Base-by-base conservation (phyloP, 2,329 filamentous ascomycete species). In the Cladosporium sphaerospermum region DNA sequence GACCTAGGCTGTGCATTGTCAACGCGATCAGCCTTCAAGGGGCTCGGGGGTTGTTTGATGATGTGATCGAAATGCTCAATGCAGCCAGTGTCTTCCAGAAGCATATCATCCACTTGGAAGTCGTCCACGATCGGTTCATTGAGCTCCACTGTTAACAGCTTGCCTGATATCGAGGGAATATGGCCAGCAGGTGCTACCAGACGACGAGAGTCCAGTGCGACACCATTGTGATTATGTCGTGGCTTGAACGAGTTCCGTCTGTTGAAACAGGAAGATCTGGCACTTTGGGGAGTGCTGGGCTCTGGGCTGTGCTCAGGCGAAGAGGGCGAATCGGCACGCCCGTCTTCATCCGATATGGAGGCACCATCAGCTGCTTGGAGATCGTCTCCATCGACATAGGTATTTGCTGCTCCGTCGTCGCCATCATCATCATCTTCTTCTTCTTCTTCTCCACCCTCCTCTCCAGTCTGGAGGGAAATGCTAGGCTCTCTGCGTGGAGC, bases 91-190 rank as follows among this genome's bases (percentile, higher is more conserved):
- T 54, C 42, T 18, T 16, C 40, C 10, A 51, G 13, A 18, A 53
- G 19, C 50, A 53, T 46, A 11, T 50, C 52, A 5, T 54, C 39
- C 13, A 53, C 8, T 4, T 16, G 28, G 16, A 42, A 42, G 31
- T 53, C 51, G n/a, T 64, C 58, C 13, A 56, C 31, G 34, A 64
- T 62, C 14, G 51, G 51, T 44, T 65, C 64, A 32, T 59, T 42
- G 28, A 64, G 58, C 52, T 64, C 63, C 23, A 28, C 7, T 28
- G 23, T 28, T 28, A 28, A 28, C 3, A 5, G 23, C 23, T 28
- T 28, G 23, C 23, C 23, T 28, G 23, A 28, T 5, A 28, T 28
- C 23, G 23, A 28, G 4, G 3, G 23, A 7, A 28, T 7, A 5
- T 7, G 3, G 23, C 1, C 23, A 28, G 4, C 42, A 14, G 41